Conservation (phyloP, 176 grass and related monocot species). For the Metroxylon sagu region DNA sequence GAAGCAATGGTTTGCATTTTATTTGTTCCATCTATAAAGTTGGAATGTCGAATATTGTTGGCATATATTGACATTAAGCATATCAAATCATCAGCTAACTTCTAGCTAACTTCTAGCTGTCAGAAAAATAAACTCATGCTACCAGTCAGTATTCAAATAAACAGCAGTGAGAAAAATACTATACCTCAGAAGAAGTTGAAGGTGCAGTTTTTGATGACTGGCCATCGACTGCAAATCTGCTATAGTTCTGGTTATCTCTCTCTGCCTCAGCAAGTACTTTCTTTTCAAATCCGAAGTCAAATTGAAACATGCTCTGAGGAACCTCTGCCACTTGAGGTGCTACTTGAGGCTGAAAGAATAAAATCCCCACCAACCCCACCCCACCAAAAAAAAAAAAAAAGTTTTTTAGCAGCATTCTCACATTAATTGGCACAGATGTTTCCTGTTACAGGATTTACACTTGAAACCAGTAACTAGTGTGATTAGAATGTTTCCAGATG, state of each 20-base stretch:
- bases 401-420: slow-evolving; percentile 3
- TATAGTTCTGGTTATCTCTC: slow-evolving; percentile 82
- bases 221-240: slow-evolving; percentile 49
- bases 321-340: slow-evolving; percentile 49
- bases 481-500: too few relatives aligned
- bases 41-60: too few relatives aligned
- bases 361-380: too few relatives aligned
- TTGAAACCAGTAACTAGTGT: too few relatives aligned
- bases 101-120: too few relatives aligned
- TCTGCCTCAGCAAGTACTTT: slow-evolving; percentile 87
- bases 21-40: too few relatives aligned
- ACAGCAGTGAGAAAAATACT: slow-evolving; percentile 5
- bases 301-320: slow-evolving; percentile 70
- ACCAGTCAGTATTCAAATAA: background rate
- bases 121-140: background rate
- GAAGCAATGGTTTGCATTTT: too few relatives aligned
- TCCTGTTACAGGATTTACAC: background rate
- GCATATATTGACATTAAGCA: too few relatives aligned
- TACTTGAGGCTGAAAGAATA: slow-evolving; percentile 65
- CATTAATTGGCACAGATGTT: background rate
- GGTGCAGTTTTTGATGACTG: slow-evolving; percentile 25
- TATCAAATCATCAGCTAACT: too few relatives aligned
- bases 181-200: slow-evolving; percentile 17
- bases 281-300: slow-evolving; percentile 94
- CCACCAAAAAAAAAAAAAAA: slow-evolving; percentile 3